These are phyloP conservation scores for Beauveria pseudobassiana DNA, from an alignment of 2,329 filamentous ascomycete genomes.

Conservation along the genomic window DNA sequence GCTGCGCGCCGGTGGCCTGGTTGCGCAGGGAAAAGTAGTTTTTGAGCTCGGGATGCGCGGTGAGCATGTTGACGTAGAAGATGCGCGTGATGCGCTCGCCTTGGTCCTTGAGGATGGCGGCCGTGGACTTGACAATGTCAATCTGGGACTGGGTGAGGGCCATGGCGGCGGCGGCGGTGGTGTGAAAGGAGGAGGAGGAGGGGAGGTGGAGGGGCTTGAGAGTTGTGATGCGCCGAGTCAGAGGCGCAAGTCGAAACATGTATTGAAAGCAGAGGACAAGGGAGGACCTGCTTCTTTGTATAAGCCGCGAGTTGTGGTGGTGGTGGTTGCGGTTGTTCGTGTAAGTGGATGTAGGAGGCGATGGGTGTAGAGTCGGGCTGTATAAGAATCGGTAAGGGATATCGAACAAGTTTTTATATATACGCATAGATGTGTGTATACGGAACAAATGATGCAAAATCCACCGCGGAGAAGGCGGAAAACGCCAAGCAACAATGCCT, in stretches of 20 bases:
- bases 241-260: background rate
- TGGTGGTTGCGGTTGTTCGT: background rate
- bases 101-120: slow-evolving; percentile 61
- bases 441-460: background rate
- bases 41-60: slow-evolving; percentile 55
- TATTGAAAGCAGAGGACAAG: background rate
- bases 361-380: background rate
- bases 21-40: slow-evolving; percentile 66
- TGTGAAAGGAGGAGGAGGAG: background rate
- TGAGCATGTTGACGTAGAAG: slow-evolving; percentile 66
- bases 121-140: slow-evolving; percentile 68
- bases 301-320: background rate
- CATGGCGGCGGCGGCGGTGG: slow-evolving; percentile 22
- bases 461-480: background rate
- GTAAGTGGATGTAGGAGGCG: background rate
- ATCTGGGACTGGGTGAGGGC: slow-evolving; percentile 57
- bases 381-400: background rate
- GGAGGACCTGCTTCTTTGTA: background rate
- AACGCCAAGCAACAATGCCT: background rate
- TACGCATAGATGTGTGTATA: background rate
- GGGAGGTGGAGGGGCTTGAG: background rate
- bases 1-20: slow-evolving; percentile 60
- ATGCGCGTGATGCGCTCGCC: slow-evolving; percentile 61
- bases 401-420: background rate
- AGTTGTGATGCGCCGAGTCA: background rate